Evolutionary conservation across 371 early-diverging fungal species (phyloP).

Genomic region (Syncephalastrum sp.): DNA sequence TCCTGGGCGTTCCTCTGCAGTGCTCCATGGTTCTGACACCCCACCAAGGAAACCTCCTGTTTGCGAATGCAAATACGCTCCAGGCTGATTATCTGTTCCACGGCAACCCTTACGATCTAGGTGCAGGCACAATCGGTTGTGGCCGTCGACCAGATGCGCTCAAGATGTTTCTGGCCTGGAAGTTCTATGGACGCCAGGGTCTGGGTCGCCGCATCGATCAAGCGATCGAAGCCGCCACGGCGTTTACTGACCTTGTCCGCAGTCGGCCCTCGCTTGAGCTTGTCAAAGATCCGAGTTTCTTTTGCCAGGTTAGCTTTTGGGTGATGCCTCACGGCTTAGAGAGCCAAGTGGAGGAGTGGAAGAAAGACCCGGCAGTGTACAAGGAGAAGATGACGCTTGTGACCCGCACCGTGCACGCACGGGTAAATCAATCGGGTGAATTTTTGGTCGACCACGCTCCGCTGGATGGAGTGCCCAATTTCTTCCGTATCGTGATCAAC

Average conservation of each 20-base stretch:
- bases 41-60: constrained; percentile 40
- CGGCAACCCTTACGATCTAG: constrained; percentile 69
- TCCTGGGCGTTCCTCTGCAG: constrained; percentile 81
- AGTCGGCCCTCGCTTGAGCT: constrained; percentile 29
- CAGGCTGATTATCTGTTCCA: constrained; percentile 81
- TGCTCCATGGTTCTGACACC: constrained; percentile 79
- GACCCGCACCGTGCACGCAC: constrained; percentile 53
- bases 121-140: constrained; percentile 83
- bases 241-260: constrained; percentile 37
- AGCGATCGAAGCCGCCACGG: constrained; percentile 44
- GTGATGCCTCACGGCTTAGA: constrained; percentile 43
- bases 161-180: constrained; percentile 85
- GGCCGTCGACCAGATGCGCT: constrained; percentile 84
- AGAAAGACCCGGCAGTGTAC: constrained; percentile 15
- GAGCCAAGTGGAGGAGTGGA: constrained; percentile 8
- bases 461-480: constrained; percentile 53
- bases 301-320: constrained; percentile 71
- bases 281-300: constrained; percentile 40
- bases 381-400: constrained; percentile 39
- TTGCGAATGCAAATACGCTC: constrained; percentile 60
- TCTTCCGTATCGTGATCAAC: constrained; percentile 76
- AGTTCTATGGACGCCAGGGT: constrained; percentile 66
- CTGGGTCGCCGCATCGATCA: constrained; percentile 48
- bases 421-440: constrained; percentile 51
- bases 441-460: constrained; percentile 72